Conservation (phyloP, 306 rosid species). For the Vigna hirtella region DNA sequence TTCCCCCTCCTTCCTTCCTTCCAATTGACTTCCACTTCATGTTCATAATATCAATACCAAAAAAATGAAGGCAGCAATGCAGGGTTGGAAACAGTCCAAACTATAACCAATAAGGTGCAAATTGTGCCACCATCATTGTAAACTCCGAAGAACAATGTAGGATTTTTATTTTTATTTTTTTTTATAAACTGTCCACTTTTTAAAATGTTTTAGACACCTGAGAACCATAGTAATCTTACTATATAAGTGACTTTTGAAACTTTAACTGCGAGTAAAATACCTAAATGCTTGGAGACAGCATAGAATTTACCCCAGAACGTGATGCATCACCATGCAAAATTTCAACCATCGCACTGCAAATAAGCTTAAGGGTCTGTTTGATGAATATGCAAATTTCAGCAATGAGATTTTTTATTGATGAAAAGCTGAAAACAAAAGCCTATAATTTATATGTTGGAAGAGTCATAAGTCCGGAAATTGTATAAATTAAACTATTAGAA, state of each 20-base stretch:
- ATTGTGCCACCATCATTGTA: background rate
- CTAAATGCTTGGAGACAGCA: background rate
- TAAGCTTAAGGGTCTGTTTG: background rate
- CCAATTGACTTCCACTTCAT: background rate
- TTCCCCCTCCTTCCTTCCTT: background rate
- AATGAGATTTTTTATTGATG: conserved; percentile 16
- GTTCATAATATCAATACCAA: conserved; percentile 1
- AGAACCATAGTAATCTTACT: background rate
- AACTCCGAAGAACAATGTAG: background rate
- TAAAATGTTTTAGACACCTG: background rate
- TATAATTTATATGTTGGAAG: conserved; percentile 24
- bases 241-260: conserved; percentile 6
- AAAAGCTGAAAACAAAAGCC: conserved; percentile 13
- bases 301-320: background rate
- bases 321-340: conserved; percentile 24
- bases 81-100: background rate
- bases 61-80: conserved; percentile 11
- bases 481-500: conserved; percentile 14
- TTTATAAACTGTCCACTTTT: background rate
- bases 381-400: conserved; percentile 1
- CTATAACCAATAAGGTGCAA: background rate
- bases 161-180: background rate
- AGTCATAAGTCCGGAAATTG: conserved; percentile 18
- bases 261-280: conserved; percentile 21
- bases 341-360: conserved; percentile 20